Evolutionary conservation across 345 rosid genomes (phyloP).

Genomic region (Camelina neglecta): DNA sequence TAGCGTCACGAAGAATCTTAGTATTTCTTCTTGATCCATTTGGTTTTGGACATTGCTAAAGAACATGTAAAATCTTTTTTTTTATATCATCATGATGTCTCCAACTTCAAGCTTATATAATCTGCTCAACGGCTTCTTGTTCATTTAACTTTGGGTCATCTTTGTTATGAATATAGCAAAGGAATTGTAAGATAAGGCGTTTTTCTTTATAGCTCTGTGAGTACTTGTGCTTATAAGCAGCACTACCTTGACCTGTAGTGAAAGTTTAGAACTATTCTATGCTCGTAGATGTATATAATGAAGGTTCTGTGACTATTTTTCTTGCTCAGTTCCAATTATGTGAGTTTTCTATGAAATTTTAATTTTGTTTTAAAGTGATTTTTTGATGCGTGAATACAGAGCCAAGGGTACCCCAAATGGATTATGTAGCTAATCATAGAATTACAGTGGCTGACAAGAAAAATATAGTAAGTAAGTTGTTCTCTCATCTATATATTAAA

Average conservation of each 20-base stretch:
- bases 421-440: slow-evolving; percentile 74
- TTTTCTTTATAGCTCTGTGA: not conserved
- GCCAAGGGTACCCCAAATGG: too few relatives aligned
- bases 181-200: too few relatives aligned
- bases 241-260: not conserved
- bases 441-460: slow-evolving; percentile 87
- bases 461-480: slow-evolving; percentile 75
- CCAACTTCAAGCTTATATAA: not conserved
- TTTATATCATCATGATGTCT: not conserved
- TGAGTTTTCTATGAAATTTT: slow-evolving; percentile 32
- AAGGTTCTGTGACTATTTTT: slow-evolving; percentile 2
- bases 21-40: too few relatives aligned
- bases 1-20: too few relatives aligned
- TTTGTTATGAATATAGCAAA: not conserved
- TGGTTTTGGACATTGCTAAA: too few relatives aligned
- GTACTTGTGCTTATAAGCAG: not conserved
- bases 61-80: not conserved
- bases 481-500: not conserved
- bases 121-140: not conserved
- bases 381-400: too few relatives aligned
- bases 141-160: slow-evolving; percentile 1
- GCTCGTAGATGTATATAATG: not conserved
- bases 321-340: slow-evolving; percentile 44
- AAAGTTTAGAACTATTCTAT: not conserved
- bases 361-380: too few relatives aligned